Base-by-base conservation (phyloP, 139 green algal species). In the Asterochloris erici region DNA sequence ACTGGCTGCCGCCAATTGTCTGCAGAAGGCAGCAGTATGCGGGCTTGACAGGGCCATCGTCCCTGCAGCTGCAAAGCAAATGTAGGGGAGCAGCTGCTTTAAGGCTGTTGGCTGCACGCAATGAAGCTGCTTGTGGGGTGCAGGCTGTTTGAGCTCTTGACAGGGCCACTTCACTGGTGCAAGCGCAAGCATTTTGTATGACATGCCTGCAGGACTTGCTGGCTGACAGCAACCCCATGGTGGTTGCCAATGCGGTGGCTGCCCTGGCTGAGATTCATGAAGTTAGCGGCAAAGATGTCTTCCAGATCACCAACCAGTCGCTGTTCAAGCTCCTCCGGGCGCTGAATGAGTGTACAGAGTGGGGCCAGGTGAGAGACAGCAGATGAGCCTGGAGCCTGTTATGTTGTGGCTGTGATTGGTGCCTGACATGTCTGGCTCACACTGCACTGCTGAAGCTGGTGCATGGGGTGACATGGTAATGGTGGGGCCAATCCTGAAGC, bases 341-440 rank as follows among this genome's bases (percentile, higher is more conserved):
- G 14, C 86, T 99, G 12, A 98, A 99, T 86, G 97, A 99, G 88
- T 99, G 97, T 89, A 99, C 95, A 6, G 97, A 99, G 93, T 99
- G 95, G 94, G 96, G 95, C 11, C 95, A 98, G 91, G 92, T 94
- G 88, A 1, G 87, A 0, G 19, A n/a, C 6, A 54, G 38, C 6
- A 6, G 38, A 2, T 2, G 38, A 54, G 38, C 38, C 6, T 54
- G 38, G 38, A 54, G 38, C 38, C 38, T 54, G 38, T 54, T 6
- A 54, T 54, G 38, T 54, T 54, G 38, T 54, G 38, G 38, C 38
- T 6, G 38, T 10, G 38, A 54, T 54, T 6, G 6, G 38, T 54
- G 38, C 38, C 38, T 54, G 38, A 54, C 38, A 54, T 54, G 2
- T 54, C 38, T 54, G 38, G 38, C 38, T 54, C 38, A 54, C 38